Evolutionary conservation across 2,329 filamentous ascomycete genomes (phyloP), one percentile per base, ranked within the genome.

Genomic region (Penicillium sp.): DNA sequence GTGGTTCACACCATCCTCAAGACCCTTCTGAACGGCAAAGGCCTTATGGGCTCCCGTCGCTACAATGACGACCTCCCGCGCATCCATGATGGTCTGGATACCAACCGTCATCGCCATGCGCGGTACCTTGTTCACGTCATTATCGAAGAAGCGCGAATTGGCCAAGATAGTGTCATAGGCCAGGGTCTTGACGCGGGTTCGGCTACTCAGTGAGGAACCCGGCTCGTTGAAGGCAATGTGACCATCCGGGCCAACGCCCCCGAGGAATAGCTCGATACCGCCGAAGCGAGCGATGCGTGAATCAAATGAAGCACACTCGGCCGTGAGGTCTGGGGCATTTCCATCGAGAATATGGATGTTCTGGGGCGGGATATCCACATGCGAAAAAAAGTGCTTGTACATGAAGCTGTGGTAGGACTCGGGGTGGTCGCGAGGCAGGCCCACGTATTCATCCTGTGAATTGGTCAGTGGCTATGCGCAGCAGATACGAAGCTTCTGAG

Each of bases 191-290:
- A 92, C 85, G 44, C 86, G 76, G 9, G 86, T 93, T 31, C 84
- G 76, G 39, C 82, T 87, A 51, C 77, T 76, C 44, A 93, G 68
- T 42, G 81, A 86, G 8, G 84, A 88, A 27, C 85, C 86, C 3
- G 86, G 86, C 66, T 93, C 86, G 65, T 93, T 93, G 75, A 93
- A 93, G 32, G 86, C 86, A 48, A 93, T 86, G 64, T 93, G 86
- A 4, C 86, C 86, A 59, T 93, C 86, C 38, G 85, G 82, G 18
- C 86, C 86, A 38, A 93, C 87, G 28, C 86, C 86, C 11, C 84
- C 85, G 3, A 93, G 75, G 67, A 92, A 93, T 16, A 92, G 75
- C 61, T 92, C 85, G 47, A 93, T 92, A 34, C 86, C 86, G 33
- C 85, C 86, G 18, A 71, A 77, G 27, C 72, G 70, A 57, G 77